Evolutionary conservation across 257 asterid species (phyloP), one percentile per base, ranked within the genome.

Genomic region (Primulina huaijiensis): DNA sequence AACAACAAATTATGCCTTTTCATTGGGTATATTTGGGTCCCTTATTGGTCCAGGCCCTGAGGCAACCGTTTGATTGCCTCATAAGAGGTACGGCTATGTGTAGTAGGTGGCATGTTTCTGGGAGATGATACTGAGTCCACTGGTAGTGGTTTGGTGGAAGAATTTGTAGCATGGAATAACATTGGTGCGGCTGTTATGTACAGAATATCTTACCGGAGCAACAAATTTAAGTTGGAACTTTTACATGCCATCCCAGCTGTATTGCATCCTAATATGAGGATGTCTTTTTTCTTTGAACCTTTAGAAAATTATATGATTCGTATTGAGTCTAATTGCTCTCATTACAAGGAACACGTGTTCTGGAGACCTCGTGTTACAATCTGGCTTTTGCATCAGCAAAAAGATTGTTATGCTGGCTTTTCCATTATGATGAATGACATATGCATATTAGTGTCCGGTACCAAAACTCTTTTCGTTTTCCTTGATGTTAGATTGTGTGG

Each of bases 301-400:
- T 79, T 90, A 61, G 50, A 73, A 68, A 80, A 77, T 58, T 75
- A 67, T 68, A 82, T 91, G 69, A 74, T 89, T 65, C 90, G 93
- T 60, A 71, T 88, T 72, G 90, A 86, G 82, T 91, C 97, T 25
- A 63, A 81, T 81, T 84, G 91, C 83, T 82, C 81, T 69, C 77
- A 78, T 73, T 78, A 57, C 68, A 80, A 82, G 64, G 84, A 85
- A 79, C 81, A 87, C 64, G 71, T 70, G 71, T 76, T 89, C 57
- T 90, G 99, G 91, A 85, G 85, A 80, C 96, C 99, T 72, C 80
- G 70, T 78, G 76, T 90, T 72, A 83, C 91, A 52, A 68, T 86
- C 72, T 93, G 99, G 99, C 80, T 60, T 61, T 71, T 82, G 78
- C 90, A 85, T 67, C 82, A 74, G 71, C 81, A 78, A 74, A 68